Conservation (phyloP, 352 stramenopile genomes). For the Stephanocyclus meneghinianus region DNA sequence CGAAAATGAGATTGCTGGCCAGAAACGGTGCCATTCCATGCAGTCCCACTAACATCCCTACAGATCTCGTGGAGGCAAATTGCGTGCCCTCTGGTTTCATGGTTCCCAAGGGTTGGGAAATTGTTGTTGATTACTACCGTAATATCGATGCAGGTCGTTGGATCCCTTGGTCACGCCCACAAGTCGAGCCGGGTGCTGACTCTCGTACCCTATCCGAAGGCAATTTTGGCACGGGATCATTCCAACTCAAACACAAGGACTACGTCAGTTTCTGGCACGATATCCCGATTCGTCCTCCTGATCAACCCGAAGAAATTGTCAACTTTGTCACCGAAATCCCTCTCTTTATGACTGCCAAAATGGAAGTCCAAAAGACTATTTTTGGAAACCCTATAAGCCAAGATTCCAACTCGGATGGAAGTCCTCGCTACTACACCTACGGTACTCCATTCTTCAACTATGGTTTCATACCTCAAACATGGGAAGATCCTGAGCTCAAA, state of each 20-base stretch:
- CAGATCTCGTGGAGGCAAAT: slow-evolving; percentile 86
- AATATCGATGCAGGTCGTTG: slow-evolving; percentile 87
- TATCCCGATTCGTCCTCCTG: slow-evolving; percentile 85
- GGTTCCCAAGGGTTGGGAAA: slow-evolving; percentile 96
- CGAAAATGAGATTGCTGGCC: slow-evolving; percentile 95
- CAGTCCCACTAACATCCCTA: slow-evolving; percentile 85
- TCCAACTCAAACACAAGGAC: slow-evolving; percentile 67
- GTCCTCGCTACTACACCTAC: slow-evolving; percentile 95
- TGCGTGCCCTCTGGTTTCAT: slow-evolving; percentile 98
- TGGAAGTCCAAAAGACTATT: slow-evolving; percentile 96
- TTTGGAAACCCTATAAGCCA: slow-evolving; percentile 97
- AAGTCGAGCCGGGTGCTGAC: slow-evolving; percentile 82
- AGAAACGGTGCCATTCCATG: slow-evolving; percentile 91
- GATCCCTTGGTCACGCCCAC: slow-evolving; percentile 84
- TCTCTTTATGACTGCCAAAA: slow-evolving; percentile 96
- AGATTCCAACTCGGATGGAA: slow-evolving; percentile 93
- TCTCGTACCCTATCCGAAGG: slow-evolving; percentile 85
- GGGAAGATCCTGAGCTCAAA: slow-evolving; percentile 92
- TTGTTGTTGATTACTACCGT: slow-evolving; percentile 98
- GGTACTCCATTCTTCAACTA: slow-evolving; percentile 99
- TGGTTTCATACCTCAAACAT: slow-evolving; percentile 96
- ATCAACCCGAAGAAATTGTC: slow-evolving; percentile 83
- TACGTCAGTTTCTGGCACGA: slow-evolving; percentile 95
- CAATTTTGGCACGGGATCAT: slow-evolving; percentile 82
- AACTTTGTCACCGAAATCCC: slow-evolving; percentile 99